Conservation (phyloP, 345 rosid species). For the Linum trigynum region DNA sequence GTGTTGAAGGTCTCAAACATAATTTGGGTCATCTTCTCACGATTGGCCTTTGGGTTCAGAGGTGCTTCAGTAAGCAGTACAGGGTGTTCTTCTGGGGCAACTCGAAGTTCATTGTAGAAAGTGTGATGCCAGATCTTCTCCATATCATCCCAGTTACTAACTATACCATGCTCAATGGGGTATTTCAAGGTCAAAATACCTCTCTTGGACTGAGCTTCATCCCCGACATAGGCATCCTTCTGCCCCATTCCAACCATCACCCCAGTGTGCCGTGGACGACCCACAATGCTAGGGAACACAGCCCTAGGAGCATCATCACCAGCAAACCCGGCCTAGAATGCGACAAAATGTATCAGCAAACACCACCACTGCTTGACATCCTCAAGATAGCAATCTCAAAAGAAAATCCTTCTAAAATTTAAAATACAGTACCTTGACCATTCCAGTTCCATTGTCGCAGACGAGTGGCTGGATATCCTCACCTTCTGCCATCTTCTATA, state of each 20-base stretch:
- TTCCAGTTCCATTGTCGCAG: constrained; percentile 4
- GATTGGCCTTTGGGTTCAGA: constrained; percentile 51
- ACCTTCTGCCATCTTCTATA: constrained; percentile 3
- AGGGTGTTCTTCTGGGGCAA: constrained; percentile 55
- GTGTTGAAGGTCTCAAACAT: constrained; percentile 39
- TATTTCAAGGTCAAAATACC: constrained; percentile 42
- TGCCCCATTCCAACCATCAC: constrained; percentile 54
- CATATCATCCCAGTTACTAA: constrained; percentile 48
- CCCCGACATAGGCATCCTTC: constrained; percentile 42
- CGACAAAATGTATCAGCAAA: background rate
- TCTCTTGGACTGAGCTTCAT: constrained; percentile 43
- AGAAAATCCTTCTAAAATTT: background rate
- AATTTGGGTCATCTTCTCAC: constrained; percentile 51
- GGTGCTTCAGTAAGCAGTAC: constrained; percentile 57
- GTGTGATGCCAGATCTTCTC: constrained; percentile 51
- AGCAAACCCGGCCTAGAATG: constrained; percentile 41
- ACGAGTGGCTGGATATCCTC: constrained; percentile 9
- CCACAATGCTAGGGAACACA: constrained; percentile 50
- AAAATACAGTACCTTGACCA: background rate
- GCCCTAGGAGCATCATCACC: constrained; percentile 73
- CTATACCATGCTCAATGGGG: constrained; percentile 47
- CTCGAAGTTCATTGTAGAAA: constrained; percentile 50
- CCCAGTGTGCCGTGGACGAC: constrained; percentile 42
- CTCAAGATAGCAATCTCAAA: background rate
- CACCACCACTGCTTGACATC: background rate